Base-by-base conservation (phyloP, 768 basidiomycete species). In the button mushroom (Agaricus bisporus) region DNA sequence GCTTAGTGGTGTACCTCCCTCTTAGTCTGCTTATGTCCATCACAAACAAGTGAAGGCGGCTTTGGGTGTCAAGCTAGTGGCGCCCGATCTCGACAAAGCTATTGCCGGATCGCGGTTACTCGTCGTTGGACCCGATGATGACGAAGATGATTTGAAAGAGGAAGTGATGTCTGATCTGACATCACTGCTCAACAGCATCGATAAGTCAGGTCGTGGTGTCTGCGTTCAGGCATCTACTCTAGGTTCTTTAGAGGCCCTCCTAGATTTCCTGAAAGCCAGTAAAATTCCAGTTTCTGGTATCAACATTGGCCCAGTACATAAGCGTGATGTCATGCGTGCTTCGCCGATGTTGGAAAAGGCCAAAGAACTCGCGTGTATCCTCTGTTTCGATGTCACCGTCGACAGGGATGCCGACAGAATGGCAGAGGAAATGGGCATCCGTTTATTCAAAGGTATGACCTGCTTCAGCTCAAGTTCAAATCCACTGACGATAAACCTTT, bases 231-330 rank as follows among this genome's bases (percentile, higher is more conserved):
- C 97, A 4, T 94, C 91, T 49, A 99, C 97, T 4, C 81, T 99
- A 38, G 97, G 97, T 55, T 97, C 97, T 11, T 79, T 99, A 37
- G 97, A 99, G 68, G 97, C 97, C 1, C 74, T 99, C 51, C 77
- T 99, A 46, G 95, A 98, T 60, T 98, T 98, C 85, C 75, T 99
- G 65, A 89, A 90, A 70, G 73, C 74, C 50, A 93, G 89, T 80
- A 95, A 98, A 73, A 98, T 98, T 58, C 95, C 97, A 1, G 95
- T 99, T 2, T 91, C 91, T 9, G 91, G 91, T 15, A 95, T 98
- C 71, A 95, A 95, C 69, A 97, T 99, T 56, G 97, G 97, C 10
- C 95, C 95, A 7, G 90, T 99, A 14, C 88, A 93, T 74, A 95
- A 93, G 75, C 91, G 84, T 67, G 94, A 98, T 63, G 77, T 99